Evolutionary conservation across 148 eudicot genomes (phyloP).

Genomic region (Spergularia marina): DNA sequence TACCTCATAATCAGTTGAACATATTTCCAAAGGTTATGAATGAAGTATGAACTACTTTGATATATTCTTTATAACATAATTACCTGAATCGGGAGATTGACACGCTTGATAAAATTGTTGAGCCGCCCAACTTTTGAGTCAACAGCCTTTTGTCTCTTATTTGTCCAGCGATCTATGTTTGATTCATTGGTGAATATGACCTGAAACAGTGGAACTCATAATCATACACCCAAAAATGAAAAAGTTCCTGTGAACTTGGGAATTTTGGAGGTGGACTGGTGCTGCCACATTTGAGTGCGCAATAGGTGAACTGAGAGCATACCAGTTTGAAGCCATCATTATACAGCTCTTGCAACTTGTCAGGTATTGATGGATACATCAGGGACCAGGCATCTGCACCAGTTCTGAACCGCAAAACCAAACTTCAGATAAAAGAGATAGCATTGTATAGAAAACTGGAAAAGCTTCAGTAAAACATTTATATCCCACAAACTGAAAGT

Average conservation of each 20-base stretch:
- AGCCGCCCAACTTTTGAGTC: constrained; percentile 92
- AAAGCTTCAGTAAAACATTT: background rate
- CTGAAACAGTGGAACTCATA: constrained; percentile 30
- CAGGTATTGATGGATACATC: constrained; percentile 89
- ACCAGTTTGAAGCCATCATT: constrained; percentile 92
- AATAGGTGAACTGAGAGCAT: constrained; percentile 16
- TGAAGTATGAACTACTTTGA: background rate
- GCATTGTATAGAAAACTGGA: background rate
- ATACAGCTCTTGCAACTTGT: constrained; percentile 71
- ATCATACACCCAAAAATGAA: background rate
- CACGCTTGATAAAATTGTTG: constrained; percentile 64
- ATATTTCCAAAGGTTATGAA: too few relatives aligned
- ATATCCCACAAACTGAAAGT: background rate
- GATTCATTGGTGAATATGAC: constrained; percentile 95
- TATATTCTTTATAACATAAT: background rate
- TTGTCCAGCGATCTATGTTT: constrained; percentile 93
- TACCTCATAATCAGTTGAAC: too few relatives aligned
- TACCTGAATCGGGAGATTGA: constrained; percentile 86
- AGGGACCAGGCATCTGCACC: constrained; percentile 95
- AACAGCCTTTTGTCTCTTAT: constrained; percentile 81
- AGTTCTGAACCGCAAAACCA: constrained; percentile 36
- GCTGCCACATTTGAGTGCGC: background rate
- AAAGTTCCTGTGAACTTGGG: background rate
- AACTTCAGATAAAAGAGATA: background rate
- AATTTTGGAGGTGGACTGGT: background rate